Evolutionary conservation across 257 asterid species (phyloP), one percentile per base, ranked within the genome.

Genomic region (Jacaranda mimosifolia): DNA sequence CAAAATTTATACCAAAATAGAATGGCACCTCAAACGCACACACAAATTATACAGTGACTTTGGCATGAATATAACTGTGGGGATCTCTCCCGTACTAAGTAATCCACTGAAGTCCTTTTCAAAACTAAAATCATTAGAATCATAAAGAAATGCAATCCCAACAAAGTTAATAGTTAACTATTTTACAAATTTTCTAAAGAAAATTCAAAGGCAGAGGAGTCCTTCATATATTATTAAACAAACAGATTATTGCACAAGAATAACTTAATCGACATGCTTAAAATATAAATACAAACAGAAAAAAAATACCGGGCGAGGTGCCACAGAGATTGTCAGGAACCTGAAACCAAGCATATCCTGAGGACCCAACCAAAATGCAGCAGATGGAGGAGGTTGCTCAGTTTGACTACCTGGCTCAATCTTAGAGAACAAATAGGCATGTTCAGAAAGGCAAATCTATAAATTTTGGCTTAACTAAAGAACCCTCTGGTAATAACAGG

Each of bases 391-490:
- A 70, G 99, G 92, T 86, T 96, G 99, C 85, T 93, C 98, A 73
- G 98, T 93, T 79, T 93, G 99, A 83, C 97, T 89, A 63, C 99
- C 99, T 71, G 99, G 99, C 84, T 96, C 99, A 83, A 86, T 83
- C 99, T 95, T 81, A 77, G 77, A 49, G 75, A 78, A 85, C 55
- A 84, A 73, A 77, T 68, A 71, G 80, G 32, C 73, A 76, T 59
- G 74, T 80, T 85, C 73, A 81, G 70, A 70, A 73, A 35, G 53
- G 35, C 65, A 62, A 48, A 18, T 65, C 18, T 8, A 42, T 19
- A 38, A 51, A 53, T 15, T 40, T 68, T 35, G 75, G 77, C 46
- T 26, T 26, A 26, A 26, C 32, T 0, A 26, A 51, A 60, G 56
- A 55, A 56, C 58, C 60, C 51, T 64, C 58, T 6, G 12, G 38